Base-by-base conservation (phyloP, 2,329 filamentous ascomycete genomes). In the Exophiala phaeomuriformis region DNA sequence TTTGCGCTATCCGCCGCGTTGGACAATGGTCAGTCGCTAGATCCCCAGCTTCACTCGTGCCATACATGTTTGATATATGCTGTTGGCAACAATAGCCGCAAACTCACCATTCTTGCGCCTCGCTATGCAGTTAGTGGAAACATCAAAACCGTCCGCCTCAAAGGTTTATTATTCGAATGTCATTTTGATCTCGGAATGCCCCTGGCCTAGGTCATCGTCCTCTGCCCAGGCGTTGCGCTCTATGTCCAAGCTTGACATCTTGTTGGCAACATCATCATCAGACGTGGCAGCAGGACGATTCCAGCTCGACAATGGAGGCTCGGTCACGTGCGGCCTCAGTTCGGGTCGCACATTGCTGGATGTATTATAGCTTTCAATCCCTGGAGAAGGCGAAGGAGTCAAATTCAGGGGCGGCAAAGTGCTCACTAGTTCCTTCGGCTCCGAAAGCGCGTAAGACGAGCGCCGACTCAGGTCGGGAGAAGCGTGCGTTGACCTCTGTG, bases 171-270 rank as follows among this genome's bases (percentile, higher is more conserved):
- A 88, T 69, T 85, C 87, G 80, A 91, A 91, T 58, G 85, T 89
- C 85, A 91, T 86, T 32, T 80, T 78, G 59, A 91, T 86, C 69
- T 89, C 85, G 66, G 82, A 81, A 68, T 89, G 85, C 64, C 80
- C 78, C 12, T 82, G 83, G 71, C 86, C 86, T 49, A 86, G 79
- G 29, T 71, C 69, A 42, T 88, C 84, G 43, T 81, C 75, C 53
- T 81, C 85, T 2, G 79, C 83, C 88, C 88, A 91, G 1, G 86
- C 78, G 79, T 77, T 91, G 39, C 68, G 70, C 61, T 72, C 71
- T 3, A 73, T 47, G 31, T 64, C 65, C 52, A 71, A 62, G 27
- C 64, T 64, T 32, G 64, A 62, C 10, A 68, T 41, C 12, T 55
- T 42, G 6, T 58, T 39, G 5, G 47, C 43, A 35, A 49, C 10